These are phyloP conservation scores for Colletotrichum sp. DNA, from an alignment of 2,329 filamentous ascomycete genomes.

Conservation along the genomic window DNA sequence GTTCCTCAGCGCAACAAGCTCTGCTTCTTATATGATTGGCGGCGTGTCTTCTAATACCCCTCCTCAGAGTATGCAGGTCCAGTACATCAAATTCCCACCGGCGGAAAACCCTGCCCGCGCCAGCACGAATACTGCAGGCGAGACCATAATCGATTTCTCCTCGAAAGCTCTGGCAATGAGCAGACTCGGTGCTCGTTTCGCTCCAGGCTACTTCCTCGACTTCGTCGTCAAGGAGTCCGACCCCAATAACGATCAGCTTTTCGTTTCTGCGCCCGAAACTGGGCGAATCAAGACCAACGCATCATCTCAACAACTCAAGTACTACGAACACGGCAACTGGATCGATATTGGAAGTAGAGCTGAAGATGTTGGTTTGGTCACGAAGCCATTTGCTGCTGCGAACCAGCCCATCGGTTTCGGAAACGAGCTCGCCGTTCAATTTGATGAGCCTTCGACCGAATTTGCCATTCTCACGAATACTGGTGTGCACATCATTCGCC, in stretches of 20 bases:
- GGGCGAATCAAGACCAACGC: conserved; percentile 75
- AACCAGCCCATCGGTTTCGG: conserved; percentile 79
- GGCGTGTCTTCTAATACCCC: conserved; percentile 70
- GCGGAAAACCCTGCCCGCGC: conserved; percentile 40
- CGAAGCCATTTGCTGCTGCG: conserved; percentile 73
- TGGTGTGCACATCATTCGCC: conserved; percentile 84
- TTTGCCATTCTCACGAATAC: conserved; percentile 91
- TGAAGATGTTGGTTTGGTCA: conserved; percentile 81
- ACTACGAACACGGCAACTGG: conserved; percentile 82
- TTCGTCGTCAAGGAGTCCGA: conserved; percentile 71
- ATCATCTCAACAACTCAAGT: conserved; percentile 59
- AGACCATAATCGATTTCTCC: conserved; percentile 50
- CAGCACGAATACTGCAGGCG: conserved; percentile 29
- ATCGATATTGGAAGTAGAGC: conserved; percentile 75
- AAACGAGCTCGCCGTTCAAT: conserved; percentile 96
- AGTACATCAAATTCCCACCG: conserved; percentile 94
- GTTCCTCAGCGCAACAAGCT: conserved; percentile 88
- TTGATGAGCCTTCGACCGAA: conserved; percentile 81
- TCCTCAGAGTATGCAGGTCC: conserved; percentile 96
- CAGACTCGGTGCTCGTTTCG: conserved; percentile 65
- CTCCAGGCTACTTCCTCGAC: conserved; percentile 91
- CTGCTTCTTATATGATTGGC: conserved; percentile 69
- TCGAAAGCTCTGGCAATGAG: conserved; percentile 56
- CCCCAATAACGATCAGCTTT: conserved; percentile 70
- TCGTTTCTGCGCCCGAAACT: conserved; percentile 86